Evolutionary conservation across 306 rosid species (phyloP).

Genomic region (Luffa aegyptiaca): DNA sequence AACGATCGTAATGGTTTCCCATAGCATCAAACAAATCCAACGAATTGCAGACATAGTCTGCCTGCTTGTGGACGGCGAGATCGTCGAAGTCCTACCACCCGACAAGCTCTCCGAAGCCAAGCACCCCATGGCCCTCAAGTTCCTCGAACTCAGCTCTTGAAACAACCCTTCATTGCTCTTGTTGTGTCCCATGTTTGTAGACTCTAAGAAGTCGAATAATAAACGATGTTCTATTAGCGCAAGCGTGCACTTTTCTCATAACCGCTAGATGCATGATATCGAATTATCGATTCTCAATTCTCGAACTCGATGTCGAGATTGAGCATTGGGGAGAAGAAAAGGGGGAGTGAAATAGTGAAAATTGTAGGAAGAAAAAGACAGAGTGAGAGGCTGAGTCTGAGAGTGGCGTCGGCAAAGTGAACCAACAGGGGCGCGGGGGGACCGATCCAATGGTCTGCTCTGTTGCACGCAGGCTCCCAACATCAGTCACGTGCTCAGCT

Average conservation of each 20-base stretch:
- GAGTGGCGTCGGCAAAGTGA: not conserved
- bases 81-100: slow-evolving; percentile 67
- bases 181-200: not conserved
- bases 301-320: not conserved
- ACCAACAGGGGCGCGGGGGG: slow-evolving; percentile 3
- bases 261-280: not conserved
- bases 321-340: not conserved
- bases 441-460: slow-evolving; percentile 11
- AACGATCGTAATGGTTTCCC: slow-evolving; percentile 75
- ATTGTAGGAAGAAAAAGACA: not conserved
- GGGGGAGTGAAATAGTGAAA: not conserved
- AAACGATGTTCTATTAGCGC: not conserved
- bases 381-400: not conserved
- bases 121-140: slow-evolving; percentile 83
- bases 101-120: slow-evolving; percentile 52
- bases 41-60: slow-evolving; percentile 80
- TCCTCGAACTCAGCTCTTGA: slow-evolving; percentile 66
- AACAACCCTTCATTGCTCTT: not conserved
- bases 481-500: slow-evolving; percentile 2
- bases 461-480: slow-evolving; percentile 2
- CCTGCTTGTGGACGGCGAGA: slow-evolving; percentile 68
- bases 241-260: not conserved
- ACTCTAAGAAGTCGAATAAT: not conserved
- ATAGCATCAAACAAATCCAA: slow-evolving; percentile 84
- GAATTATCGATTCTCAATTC: not conserved